Conservation (phyloP, 768 basidiomycete genomes). For the Hygrocybe coccinea region DNA sequence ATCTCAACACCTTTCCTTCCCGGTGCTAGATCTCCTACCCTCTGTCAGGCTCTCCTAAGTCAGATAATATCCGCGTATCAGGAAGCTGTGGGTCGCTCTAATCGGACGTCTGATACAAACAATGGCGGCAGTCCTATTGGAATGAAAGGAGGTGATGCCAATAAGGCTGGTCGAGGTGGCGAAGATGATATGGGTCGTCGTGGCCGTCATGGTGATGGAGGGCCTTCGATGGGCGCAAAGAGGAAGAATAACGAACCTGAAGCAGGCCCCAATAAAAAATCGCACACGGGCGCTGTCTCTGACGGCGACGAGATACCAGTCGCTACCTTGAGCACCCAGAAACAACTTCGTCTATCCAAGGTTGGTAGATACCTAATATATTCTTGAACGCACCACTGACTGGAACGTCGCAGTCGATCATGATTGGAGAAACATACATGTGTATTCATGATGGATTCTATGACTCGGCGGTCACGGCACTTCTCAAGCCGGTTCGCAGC, state of each 20-base stretch:
- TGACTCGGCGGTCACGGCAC: background rate
- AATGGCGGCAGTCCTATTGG: background rate
- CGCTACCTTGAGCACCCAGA: background rate
- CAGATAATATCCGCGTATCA: slow-evolving; percentile 2
- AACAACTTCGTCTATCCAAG: slow-evolving; percentile 1
- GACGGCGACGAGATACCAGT: background rate
- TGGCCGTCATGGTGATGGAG: background rate
- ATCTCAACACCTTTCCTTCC: background rate
- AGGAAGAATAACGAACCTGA: background rate
- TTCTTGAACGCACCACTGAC: background rate
- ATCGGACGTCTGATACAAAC: no score
- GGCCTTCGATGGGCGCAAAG: background rate
- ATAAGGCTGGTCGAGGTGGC: background rate
- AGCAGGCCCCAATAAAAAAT: background rate
- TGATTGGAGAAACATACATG: slow-evolving; percentile 1
- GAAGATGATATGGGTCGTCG: slow-evolving; percentile 1
- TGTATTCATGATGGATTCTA: slow-evolving; percentile 8
- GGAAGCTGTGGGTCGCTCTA: background rate
- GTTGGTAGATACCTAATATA: background rate
- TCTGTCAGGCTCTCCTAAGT: slow-evolving; percentile 2
- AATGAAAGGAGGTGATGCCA: background rate
- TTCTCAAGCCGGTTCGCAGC: background rate
- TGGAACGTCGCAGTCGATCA: background rate
- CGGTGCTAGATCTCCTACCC: background rate
- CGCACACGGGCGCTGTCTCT: background rate